Conservation (phyloP, 345 rosid genomes). For the Hypericum androsaemum region DNA sequence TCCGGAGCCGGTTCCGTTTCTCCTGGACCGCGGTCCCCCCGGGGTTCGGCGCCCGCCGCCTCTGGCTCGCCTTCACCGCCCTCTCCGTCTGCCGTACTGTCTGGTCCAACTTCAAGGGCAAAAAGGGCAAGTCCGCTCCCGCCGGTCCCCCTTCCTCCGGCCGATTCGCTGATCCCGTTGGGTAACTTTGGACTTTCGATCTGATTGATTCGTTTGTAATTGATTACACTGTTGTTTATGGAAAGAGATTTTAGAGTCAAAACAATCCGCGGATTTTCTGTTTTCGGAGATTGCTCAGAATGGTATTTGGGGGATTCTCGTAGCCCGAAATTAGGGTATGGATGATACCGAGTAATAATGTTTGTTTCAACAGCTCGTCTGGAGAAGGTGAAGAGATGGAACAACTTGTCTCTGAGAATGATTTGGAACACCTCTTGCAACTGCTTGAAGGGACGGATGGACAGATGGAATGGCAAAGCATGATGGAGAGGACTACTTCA, state of each 20-base stretch:
- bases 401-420: conserved; percentile 58
- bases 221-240: too few species aligned
- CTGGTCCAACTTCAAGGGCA: conserved; percentile 43
- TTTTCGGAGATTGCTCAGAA: too few species aligned
- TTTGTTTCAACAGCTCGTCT: conserved; percentile 16
- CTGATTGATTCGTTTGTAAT: too few species aligned
- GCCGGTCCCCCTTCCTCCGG: conserved; percentile 2
- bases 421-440: conserved; percentile 62
- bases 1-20: conserved; percentile 71
- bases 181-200: too few species aligned
- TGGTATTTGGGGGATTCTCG: too few species aligned
- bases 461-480: conserved; percentile 69
- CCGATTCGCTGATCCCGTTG: conserved; percentile 11
- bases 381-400: conserved; percentile 25
- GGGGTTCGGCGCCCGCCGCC: conserved; percentile 86
- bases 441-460: conserved; percentile 58
- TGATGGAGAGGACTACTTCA: conserved; percentile 77
- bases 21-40: conserved; percentile 74
- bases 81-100: conserved; percentile 70
- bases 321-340: too few species aligned
- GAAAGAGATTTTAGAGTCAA: too few species aligned
- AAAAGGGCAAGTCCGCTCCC: conserved; percentile 24
- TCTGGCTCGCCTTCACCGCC: conserved; percentile 91
- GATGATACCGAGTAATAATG: too few species aligned
- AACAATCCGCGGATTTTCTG: too few species aligned